These are phyloP conservation scores for Curvularia lunata DNA, from an alignment of 2,329 filamentous ascomycete species.

Conservation along the genomic window DNA sequence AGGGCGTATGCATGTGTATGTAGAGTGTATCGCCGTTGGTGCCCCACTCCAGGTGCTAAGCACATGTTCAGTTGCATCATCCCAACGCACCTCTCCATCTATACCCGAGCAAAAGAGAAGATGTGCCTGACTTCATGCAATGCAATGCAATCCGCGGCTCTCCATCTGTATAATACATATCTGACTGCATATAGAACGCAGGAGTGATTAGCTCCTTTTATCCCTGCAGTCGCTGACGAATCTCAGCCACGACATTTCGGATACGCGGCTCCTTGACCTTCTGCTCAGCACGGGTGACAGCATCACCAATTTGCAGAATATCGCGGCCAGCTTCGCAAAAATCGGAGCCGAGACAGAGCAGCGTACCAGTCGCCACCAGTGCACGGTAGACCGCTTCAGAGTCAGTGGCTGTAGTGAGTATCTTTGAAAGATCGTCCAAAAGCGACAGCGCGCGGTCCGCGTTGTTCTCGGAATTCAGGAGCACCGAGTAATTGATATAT, in stretches of 20 bases:
- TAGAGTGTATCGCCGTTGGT: neutral
- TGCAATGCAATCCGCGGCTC: neutral
- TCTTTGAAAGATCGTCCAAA: conserved; percentile 65
- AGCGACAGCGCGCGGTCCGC: conserved; percentile 60
- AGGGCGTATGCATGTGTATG: neutral
- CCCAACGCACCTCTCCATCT: conserved; percentile 2
- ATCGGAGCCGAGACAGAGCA: conserved; percentile 67
- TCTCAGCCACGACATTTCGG: conserved; percentile 65
- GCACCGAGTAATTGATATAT: conserved; percentile 83
- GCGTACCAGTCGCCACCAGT: conserved; percentile 81
- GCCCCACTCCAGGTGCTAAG: neutral
- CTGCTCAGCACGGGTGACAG: conserved; percentile 56
- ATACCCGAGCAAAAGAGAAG: neutral
- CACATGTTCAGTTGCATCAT: neutral
- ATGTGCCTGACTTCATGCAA: conserved; percentile 2
- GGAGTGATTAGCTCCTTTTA: conserved; percentile 15
- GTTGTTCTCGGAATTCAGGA: conserved; percentile 62
- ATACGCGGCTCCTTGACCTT: conserved; percentile 67
- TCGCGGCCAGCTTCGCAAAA: conserved; percentile 65
- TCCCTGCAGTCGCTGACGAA: conserved; percentile 56
- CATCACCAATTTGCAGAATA: conserved; percentile 59
- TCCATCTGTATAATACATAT: conserved; percentile 1
- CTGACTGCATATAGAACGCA: neutral
- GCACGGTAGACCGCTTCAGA: conserved; percentile 83
- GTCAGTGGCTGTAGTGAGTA: conserved; percentile 72